Conservation (phyloP, 2,329 filamentous ascomycete genomes). For the Calonectria pteridis region DNA sequence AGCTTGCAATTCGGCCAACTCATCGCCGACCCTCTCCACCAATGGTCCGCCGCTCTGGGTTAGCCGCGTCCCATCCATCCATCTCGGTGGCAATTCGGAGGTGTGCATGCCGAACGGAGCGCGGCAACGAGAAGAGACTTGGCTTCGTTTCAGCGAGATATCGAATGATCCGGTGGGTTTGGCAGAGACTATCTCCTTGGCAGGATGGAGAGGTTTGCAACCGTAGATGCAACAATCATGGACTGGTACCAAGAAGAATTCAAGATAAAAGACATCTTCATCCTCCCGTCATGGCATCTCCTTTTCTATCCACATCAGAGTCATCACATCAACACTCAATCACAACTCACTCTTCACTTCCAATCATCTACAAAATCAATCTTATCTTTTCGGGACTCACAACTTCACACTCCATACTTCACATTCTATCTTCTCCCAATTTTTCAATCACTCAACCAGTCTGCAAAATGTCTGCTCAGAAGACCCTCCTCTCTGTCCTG, state of each 20-base stretch:
- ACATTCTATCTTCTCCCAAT: not conserved
- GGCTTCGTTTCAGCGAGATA: not conserved
- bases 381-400: not conserved
- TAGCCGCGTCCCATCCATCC: not conserved
- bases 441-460: not conserved
- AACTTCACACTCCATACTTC: not conserved
- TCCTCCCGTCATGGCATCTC: too few relatives aligned
- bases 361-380: not conserved
- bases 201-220: not conserved
- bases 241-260: too few relatives aligned
- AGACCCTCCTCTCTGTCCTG: conserved; percentile 43
- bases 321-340: not conserved
- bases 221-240: not conserved
- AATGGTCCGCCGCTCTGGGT: not conserved
- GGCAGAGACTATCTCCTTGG: not conserved
- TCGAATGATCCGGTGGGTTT: not conserved
- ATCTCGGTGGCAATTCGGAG: not conserved
- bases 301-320: not conserved
- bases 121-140: not conserved
- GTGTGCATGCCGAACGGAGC: not conserved
- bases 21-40: not conserved
- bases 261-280: not conserved
- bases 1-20: not conserved
- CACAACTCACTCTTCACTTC: not conserved
- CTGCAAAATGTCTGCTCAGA: conserved; percentile 43